Percentiles rank a stretch among this genome's conserved stretches.
Evolutionary conservation across 1,284 basidiomycete species (phyloP).

Genomic region (Mycosarcoma mackinlayi): DNA sequence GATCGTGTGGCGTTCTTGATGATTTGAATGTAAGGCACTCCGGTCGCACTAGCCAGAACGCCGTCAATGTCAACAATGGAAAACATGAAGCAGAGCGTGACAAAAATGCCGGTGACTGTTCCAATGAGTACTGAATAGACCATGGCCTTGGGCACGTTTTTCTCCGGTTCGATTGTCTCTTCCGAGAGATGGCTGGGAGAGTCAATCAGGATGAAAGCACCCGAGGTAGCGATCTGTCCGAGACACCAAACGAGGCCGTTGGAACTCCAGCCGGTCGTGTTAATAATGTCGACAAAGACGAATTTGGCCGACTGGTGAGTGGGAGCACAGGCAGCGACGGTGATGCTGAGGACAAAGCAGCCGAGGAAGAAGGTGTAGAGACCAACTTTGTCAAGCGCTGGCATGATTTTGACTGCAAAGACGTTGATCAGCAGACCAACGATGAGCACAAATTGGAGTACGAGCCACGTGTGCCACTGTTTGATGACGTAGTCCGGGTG

Average conservation of each 20-base stretch:
- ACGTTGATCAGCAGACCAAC: conserved; percentile 25
- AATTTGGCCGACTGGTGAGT: conserved; percentile 30
- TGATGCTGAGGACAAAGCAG: conserved; percentile 38
- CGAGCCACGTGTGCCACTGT: conserved; percentile 37
- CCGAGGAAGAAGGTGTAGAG: conserved; percentile 28
- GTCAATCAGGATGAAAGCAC: conserved; percentile 35
- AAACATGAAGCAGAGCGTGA: conserved; percentile 41
- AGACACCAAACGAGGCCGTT: conserved; percentile 32
- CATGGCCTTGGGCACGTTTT: conserved; percentile 40
- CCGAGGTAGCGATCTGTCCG: conserved; percentile 33
- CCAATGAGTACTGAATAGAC: conserved; percentile 37
- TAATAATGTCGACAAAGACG: conserved; percentile 39
- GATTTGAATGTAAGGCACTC: conserved; percentile 35
- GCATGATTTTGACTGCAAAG: conserved; percentile 38
- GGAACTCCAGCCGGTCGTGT: conserved; percentile 26
- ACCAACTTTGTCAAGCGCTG: conserved; percentile 30
- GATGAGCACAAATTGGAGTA: conserved; percentile 26
- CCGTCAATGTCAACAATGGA: conserved; percentile 38
- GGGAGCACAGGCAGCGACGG: conserved; percentile 27
- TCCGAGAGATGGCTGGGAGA: conserved; percentile 37
- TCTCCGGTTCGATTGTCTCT: conserved; percentile 35
- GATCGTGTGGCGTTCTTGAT: conserved; percentile 31
- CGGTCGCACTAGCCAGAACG: conserved; percentile 23
- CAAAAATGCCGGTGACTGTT: conserved; percentile 29
- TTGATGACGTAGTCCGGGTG: conserved; percentile 36